Base-by-base conservation (phyloP, 495 filamentous ascomycete species). In the Aspergillus cavernicola region DNA sequence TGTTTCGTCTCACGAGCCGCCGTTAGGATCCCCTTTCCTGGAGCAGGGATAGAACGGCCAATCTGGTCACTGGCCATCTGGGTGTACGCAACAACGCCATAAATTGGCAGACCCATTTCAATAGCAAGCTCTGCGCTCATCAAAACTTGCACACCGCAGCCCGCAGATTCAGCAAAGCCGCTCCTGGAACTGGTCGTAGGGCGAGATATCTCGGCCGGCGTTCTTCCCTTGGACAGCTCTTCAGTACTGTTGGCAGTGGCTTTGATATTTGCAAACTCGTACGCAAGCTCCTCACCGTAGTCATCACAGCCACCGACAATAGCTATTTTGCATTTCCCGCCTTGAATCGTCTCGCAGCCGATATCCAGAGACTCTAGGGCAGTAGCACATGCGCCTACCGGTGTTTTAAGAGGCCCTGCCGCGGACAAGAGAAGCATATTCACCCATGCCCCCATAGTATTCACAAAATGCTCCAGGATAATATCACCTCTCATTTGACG, bases 211-310 rank as follows among this genome's bases (percentile, higher is more conserved):
- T 99, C 93, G 61, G 82, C 81, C 0, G 93, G 93, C 28, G 90
- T 93, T 55, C 93, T 87, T 29, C 95, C 93, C 59, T 96, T 92
- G 8, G 86, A 88, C 60, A 96, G 85, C 63, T 99, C 93, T 51
- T 97, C 90, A 46, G 95, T 84, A 26, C 90, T 88, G 58, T 97
- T 97, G 78, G 89, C 93, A 19, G 93, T 99, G 18, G 93, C 93
- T 72, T 96, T 93, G 91, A 99, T 99, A 75, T 96, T 99, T 74
- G 93, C 95, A 66, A 99, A 99, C 69, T 99, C 93, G 59, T 95
- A 97, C 4, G 93, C 96, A 39, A 95, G 90, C 76, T 97, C 93
- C 72, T 99, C 95, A 54, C 92, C 87, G 77, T 97, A 97, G 73
- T 99, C 93, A 74, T 99, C 93, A 65, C 96, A 97, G 43, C 93